A percentile compares a stretch with the other conserved stretches of the same genome.
These are phyloP conservation scores for Phytophthora litchii DNA, from an alignment of 352 stramenopile genomes.

Conservation along the genomic window DNA sequence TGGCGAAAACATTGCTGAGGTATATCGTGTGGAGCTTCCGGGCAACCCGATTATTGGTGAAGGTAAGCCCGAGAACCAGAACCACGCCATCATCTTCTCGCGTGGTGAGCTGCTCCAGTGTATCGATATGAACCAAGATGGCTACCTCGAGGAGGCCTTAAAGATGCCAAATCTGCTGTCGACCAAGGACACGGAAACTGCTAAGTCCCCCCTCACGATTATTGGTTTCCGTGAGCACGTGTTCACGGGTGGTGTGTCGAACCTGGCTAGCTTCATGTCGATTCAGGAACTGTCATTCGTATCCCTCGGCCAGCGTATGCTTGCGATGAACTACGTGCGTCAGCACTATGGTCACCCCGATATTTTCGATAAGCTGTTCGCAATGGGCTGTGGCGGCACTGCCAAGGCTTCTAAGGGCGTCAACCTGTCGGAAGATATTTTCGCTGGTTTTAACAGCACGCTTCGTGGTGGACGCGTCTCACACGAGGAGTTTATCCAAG, in stretches of 20 bases:
- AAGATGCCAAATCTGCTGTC: constrained; percentile 90
- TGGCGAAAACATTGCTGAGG: constrained; percentile 77
- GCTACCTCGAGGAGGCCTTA: constrained; percentile 81
- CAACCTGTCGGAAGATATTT: constrained; percentile 92
- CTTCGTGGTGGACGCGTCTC: constrained; percentile 78
- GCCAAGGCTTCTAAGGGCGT: constrained; percentile 86
- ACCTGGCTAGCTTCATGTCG: constrained; percentile 88
- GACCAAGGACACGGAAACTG: constrained; percentile 70
- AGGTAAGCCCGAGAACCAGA: constrained; percentile 91
- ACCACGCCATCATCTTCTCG: constrained; percentile 89
- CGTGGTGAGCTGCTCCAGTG: constrained; percentile 86
- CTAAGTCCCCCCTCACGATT: constrained; percentile 81
- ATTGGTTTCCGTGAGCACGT: constrained; percentile 90
- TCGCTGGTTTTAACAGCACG: constrained; percentile 86
- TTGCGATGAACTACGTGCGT: constrained; percentile 76
- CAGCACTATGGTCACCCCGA: constrained; percentile 90
- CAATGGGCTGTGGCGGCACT: constrained; percentile 80
- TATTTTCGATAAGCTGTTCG: constrained; percentile 90
- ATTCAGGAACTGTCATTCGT: constrained; percentile 89
- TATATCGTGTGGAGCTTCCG: constrained; percentile 84
- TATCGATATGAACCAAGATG: constrained; percentile 93
- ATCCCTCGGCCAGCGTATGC: constrained; percentile 83
- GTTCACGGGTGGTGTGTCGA: constrained; percentile 86
- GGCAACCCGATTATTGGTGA: constrained; percentile 88
- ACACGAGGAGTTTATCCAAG: constrained; percentile 88